phyloP scores from a whole-genome alignment of 2,329 filamentous ascomycete species.

The Amauroascus verrucosus region DNA sequence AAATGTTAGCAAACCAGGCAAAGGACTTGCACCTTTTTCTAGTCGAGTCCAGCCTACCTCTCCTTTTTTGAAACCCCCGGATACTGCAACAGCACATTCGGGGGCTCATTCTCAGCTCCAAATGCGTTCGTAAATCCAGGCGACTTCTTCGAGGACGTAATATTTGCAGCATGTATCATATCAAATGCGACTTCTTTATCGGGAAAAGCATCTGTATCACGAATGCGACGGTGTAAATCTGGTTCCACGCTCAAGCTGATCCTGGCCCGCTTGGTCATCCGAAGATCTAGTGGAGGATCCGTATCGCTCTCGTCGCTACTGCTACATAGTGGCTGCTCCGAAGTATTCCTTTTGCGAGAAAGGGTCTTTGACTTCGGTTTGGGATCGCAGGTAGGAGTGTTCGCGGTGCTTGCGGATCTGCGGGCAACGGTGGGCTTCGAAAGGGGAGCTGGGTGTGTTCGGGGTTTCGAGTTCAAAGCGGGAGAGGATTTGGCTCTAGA shows the following conservation, averaged over 20 bases:
- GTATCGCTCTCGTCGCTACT: constrained; percentile 36
- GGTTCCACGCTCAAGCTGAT: constrained; percentile 34
- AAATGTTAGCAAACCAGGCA: constrained; percentile 4
- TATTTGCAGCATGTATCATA: constrained; percentile 43
- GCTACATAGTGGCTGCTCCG: constrained; percentile 32
- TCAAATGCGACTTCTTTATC: constrained; percentile 30
- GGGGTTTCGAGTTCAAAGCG: constrained; percentile 19
- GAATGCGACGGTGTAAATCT: constrained; percentile 36
- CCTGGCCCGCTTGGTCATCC: constrained; percentile 35
- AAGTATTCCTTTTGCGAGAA: constrained; percentile 31
- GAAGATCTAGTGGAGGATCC: constrained; percentile 27
- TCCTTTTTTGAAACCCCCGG: constrained; percentile 63
- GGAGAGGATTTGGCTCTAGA: constrained; percentile 23
- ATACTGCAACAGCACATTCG: constrained; percentile 64
- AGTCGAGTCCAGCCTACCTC: constrained; percentile 39
- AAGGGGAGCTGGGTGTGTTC: constrained; percentile 8
- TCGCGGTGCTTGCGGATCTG: constrained; percentile 4
- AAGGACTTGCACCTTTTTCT: not conserved
- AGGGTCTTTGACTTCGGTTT: constrained; percentile 15
- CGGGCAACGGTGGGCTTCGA: constrained; percentile 1
- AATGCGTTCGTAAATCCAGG: constrained; percentile 45
- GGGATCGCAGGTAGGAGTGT: not conserved
- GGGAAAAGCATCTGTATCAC: constrained; percentile 38
- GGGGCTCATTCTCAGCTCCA: constrained; percentile 33
- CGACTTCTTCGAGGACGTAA: constrained; percentile 35